Base-by-base conservation (phyloP, 164 flowering plant genomes). In the Echeveria elegans region DNA sequence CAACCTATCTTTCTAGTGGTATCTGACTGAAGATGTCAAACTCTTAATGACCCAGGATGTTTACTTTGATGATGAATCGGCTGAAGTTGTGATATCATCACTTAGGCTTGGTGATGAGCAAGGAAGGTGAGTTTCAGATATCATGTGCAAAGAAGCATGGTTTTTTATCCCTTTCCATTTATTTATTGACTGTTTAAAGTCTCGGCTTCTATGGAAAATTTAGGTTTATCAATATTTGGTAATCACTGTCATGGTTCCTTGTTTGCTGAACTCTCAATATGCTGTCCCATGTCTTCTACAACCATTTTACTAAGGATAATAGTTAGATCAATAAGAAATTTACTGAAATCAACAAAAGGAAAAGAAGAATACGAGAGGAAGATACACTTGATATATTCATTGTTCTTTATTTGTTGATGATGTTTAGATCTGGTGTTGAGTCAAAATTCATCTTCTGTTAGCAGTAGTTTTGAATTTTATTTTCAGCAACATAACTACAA, bases 1-100 rank as follows among this genome's bases (percentile, higher is more conserved):
- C 16, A 29, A 38, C 0, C 18, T 40, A 16, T 64, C 30, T 29
- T 18, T 48, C 12, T 37, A 6, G n/a, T 5, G 2, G 23, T 61
- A n/a, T n/a, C 41, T 12, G 8, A n/a, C 66, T 63, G 41, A 34
- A 40, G 16, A 28, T 36, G 26, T 63, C 52, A 32, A 68, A 28
- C 40, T 59, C 53, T 0, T 1, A 28, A 62, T 70, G 71, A 62
- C 80, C 74, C 87, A 91, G 99, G 97, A 91, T 80, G 87, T 78
- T 15, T 94, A 89, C 84, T 94, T 88, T 76, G 96, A 91, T 73
- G 97, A 94, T 79, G 99, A 88, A 69, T 91, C 97, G 67, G 99
- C 97, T 60, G 99, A 94, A 81, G 99, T 94, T 38, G 96, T 94
- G 21, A 91, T 94, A 74, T 94, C 97, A 16, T 88, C 99, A 34